Evolutionary conservation across 176 grass and related monocot species (phyloP).

Genomic region (Avena eriantha): DNA sequence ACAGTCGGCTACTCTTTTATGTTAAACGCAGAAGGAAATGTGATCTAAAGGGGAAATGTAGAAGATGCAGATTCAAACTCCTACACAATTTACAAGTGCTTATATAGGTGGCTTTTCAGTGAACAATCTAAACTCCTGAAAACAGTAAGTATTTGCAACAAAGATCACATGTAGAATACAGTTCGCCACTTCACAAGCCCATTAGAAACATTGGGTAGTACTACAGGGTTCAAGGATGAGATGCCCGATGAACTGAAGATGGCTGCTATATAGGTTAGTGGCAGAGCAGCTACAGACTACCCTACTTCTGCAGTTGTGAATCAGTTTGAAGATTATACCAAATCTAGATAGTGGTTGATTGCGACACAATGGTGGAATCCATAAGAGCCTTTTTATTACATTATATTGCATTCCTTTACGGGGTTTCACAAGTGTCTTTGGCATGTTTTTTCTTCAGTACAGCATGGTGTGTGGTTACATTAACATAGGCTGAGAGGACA

Average conservation of each 20-base stretch:
- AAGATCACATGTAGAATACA: neutral
- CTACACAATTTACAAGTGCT: slow-evolving; percentile 15
- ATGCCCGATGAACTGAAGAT: slow-evolving; percentile 4
- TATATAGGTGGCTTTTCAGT: neutral
- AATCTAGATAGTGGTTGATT: neutral
- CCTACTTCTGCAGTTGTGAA: slow-evolving; percentile 2
- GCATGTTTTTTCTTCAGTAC: neutral
- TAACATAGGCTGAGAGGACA: slow-evolving; percentile 15
- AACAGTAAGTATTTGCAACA: neutral
- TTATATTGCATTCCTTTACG: neutral
- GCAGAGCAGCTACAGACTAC: neutral
- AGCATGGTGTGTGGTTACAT: neutral
- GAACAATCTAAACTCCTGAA: slow-evolving; percentile 3
- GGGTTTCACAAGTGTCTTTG: neutral
- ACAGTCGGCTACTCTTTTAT: neutral
- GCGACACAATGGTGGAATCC: neutral
- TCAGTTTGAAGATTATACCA: slow-evolving; percentile 1
- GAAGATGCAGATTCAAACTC: neutral
- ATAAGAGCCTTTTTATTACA: neutral
- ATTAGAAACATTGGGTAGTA: slow-evolving; percentile 17
- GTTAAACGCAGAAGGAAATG: neutral
- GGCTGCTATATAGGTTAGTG: slow-evolving; percentile 6
- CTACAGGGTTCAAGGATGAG: neutral
- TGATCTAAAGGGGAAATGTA: neutral
- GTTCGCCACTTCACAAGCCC: neutral